phyloP scores from a whole-genome alignment of 1,139 yeast genomes.

The Debaryomyces robertsiae region DNA sequence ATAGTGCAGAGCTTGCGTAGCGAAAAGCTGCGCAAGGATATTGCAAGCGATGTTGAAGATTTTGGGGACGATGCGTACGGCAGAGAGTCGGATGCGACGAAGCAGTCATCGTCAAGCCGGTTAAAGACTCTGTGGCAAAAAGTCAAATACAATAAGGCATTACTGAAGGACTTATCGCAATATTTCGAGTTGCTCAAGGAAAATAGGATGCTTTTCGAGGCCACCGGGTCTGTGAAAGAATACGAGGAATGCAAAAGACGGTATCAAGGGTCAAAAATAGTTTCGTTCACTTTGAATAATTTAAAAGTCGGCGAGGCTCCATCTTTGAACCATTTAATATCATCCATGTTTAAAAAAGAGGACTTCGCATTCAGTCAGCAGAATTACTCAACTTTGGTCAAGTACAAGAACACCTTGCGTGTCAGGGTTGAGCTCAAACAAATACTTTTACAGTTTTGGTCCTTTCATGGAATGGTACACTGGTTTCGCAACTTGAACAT shows the following conservation, averaged over 20 bases:
- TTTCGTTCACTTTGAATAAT: conserved; percentile 36
- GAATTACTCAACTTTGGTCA: conserved; percentile 30
- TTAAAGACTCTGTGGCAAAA: conserved; percentile 21
- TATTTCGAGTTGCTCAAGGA: conserved; percentile 27
- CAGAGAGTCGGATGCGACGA: conserved; percentile 12
- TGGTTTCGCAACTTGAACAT: conserved; percentile 42
- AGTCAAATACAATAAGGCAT: conserved; percentile 16
- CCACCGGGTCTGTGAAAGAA: conserved; percentile 23
- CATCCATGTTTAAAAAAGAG: conserved; percentile 33
- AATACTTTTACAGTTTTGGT: conserved; percentile 45
- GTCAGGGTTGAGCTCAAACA: conserved; percentile 46
- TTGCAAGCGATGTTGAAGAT: conserved; percentile 15
- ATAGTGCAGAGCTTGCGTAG: conserved; percentile 13
- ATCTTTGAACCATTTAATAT: conserved; percentile 30
- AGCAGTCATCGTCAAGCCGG: conserved; percentile 18
- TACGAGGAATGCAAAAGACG: conserved; percentile 20
- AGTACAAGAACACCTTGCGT: conserved; percentile 41
- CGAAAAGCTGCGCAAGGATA: not conserved
- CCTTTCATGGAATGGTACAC: conserved; percentile 41
- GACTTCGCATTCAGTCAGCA: conserved; percentile 15
- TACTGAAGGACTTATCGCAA: conserved; percentile 20
- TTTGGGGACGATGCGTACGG: conserved; percentile 13
- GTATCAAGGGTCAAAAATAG: conserved; percentile 28
- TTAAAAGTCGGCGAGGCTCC: conserved; percentile 45
- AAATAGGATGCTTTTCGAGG: conserved; percentile 43